Evolutionary conservation across 305 asterid genomes (phyloP).

Genomic region (Solanum chacoense): DNA sequence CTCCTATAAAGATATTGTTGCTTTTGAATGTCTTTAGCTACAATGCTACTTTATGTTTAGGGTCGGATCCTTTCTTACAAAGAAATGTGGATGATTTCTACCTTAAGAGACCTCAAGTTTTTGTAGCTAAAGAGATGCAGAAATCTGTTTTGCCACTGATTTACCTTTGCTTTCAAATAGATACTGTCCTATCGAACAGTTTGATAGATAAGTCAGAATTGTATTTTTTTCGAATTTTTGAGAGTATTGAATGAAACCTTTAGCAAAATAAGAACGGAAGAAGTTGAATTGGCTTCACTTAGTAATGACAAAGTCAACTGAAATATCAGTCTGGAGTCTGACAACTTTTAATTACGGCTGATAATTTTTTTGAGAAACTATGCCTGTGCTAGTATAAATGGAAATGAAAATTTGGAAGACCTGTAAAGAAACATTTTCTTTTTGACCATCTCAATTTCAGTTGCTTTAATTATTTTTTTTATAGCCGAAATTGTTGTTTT

Average conservation of each 20-base stretch:
- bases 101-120: not conserved
- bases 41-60: not conserved
- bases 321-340: not conserved
- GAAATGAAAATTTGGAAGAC: not conserved
- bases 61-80: not conserved
- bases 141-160: not conserved
- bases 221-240: not conserved
- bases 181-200: not conserved
- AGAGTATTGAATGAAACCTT: not conserved
- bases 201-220: not conserved
- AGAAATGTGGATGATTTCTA: not conserved
- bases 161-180: not conserved
- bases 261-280: not conserved
- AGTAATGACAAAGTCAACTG: not conserved
- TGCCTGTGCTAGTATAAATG: not conserved
- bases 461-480: slow-evolving; percentile 4
- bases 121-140: not conserved
- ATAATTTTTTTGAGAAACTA: not conserved
- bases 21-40: not conserved
- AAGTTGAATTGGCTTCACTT: not conserved
- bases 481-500: not conserved
- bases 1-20: not conserved
- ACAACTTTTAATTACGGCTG: not conserved
- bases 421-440: not conserved
- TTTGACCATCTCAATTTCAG: not conserved